Percentiles rank a stretch among this genome's conserved stretches.
Conservation (phyloP, 176 grass and related monocot genomes). For the Urochloa ruziziensis region DNA sequence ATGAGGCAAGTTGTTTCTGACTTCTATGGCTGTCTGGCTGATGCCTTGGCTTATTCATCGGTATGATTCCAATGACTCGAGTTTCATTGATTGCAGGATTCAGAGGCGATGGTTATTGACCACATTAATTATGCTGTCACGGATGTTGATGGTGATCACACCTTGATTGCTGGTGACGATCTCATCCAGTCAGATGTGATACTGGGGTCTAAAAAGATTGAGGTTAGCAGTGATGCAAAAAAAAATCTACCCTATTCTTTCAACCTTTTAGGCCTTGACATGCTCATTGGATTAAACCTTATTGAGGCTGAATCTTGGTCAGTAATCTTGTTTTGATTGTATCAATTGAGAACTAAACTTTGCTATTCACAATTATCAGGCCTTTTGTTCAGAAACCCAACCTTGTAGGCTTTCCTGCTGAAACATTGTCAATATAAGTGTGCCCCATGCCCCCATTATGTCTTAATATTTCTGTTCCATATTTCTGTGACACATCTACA, state of each 20-base stretch:
- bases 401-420: background rate
- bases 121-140: slow-evolving; percentile 81
- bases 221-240: slow-evolving; percentile 43
- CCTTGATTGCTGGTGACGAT: slow-evolving; percentile 72
- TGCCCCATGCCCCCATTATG: background rate
- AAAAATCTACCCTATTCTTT: background rate
- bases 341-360: background rate
- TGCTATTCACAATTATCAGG: background rate
- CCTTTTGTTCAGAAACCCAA: background rate
- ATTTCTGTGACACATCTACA: background rate
- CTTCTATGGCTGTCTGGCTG: background rate
- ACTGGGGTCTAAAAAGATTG: slow-evolving; percentile 71
- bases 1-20: slow-evolving; percentile 65
- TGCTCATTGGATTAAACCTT: slow-evolving; percentile 2
- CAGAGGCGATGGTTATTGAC: slow-evolving; percentile 79
- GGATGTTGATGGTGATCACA: slow-evolving; percentile 80
- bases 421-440: background rate
- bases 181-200: slow-evolving; percentile 85
- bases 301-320: background rate
- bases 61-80: background rate
- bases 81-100: slow-evolving; percentile 52
- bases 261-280: background rate
- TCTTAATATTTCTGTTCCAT: background rate
- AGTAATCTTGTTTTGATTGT: background rate
- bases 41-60: background rate